Evolutionary conservation across 2,329 filamentous ascomycete genomes (phyloP).

Genomic region (Trichoderma guizhouense): DNA sequence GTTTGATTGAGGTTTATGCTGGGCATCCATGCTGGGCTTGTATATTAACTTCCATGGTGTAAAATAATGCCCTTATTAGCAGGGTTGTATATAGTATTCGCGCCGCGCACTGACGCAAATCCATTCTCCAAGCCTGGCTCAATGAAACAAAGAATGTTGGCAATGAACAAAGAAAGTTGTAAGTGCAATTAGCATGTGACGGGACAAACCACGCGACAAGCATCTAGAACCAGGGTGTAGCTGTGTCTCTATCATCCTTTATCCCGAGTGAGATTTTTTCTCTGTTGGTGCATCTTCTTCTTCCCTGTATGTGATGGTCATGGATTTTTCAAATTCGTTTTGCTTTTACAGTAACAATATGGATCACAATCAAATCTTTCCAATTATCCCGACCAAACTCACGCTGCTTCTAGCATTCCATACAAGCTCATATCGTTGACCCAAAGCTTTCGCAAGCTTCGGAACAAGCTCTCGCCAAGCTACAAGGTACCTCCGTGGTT

Average conservation of each 20-base stretch:
- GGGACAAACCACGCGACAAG: not conserved
- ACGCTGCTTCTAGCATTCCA: not conserved
- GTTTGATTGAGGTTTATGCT: not conserved
- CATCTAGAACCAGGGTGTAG: not conserved
- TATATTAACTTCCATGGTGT: conserved; percentile 2
- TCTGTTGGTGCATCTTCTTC: not conserved
- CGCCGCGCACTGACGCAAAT: not conserved
- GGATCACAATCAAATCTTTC: not conserved
- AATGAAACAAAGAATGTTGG: not conserved
- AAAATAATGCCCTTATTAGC: conserved; percentile 1
- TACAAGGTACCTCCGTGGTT: not conserved
- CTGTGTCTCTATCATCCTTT: not conserved
- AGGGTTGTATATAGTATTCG: not conserved
- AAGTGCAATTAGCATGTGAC: not conserved
- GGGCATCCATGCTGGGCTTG: conserved; percentile 4
- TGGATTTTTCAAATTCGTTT: not conserved
- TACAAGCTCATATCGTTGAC: not conserved
- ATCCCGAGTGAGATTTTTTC: not conserved
- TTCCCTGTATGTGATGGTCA: not conserved
- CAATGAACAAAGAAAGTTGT: not conserved
- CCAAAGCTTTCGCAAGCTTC: not conserved
- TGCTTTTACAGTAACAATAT: not conserved
- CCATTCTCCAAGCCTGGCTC: not conserved
- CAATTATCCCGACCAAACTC: not conserved
- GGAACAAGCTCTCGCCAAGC: not conserved